Conservation (phyloP, 2,329 filamentous ascomycete species). For the Raffaelea deltoideospora region DNA sequence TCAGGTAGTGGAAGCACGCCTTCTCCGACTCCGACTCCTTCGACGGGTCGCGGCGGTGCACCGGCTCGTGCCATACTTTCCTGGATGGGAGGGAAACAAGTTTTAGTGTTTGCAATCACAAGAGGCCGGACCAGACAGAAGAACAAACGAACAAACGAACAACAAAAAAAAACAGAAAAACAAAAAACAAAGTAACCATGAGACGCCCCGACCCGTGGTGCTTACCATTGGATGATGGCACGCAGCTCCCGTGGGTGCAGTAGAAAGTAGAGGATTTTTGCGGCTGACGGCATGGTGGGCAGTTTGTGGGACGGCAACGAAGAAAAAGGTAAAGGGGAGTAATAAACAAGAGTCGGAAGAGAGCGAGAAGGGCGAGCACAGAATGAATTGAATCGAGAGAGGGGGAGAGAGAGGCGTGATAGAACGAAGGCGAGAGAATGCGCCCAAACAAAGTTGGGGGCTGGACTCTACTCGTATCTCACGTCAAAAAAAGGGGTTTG, state of each 20-base stretch:
- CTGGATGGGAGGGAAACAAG: constrained; percentile 28
- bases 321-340: too few species aligned
- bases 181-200: too few species aligned
- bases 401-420: too few species aligned
- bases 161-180: constrained; percentile 2
- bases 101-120: not conserved
- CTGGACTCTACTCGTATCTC: too few species aligned
- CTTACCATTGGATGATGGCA: constrained; percentile 77
- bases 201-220: too few species aligned
- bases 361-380: too few species aligned
- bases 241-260: constrained; percentile 66
- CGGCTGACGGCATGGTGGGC: constrained; percentile 36
- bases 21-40: constrained; percentile 62
- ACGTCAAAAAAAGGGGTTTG: too few species aligned
- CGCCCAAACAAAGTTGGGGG: too few species aligned
- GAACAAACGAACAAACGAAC: not conserved
- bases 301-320: too few species aligned
- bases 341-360: too few species aligned
- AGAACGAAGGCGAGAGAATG: too few species aligned
- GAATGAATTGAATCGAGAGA: too few species aligned
- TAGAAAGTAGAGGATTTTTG: constrained; percentile 51
- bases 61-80: constrained; percentile 94
- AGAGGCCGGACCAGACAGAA: not conserved
- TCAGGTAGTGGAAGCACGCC: constrained; percentile 75
- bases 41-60: constrained; percentile 63